These are phyloP conservation scores for Nevesoporus exiguus DNA, from an alignment of 768 basidiomycete genomes.

Conservation along the genomic window DNA sequence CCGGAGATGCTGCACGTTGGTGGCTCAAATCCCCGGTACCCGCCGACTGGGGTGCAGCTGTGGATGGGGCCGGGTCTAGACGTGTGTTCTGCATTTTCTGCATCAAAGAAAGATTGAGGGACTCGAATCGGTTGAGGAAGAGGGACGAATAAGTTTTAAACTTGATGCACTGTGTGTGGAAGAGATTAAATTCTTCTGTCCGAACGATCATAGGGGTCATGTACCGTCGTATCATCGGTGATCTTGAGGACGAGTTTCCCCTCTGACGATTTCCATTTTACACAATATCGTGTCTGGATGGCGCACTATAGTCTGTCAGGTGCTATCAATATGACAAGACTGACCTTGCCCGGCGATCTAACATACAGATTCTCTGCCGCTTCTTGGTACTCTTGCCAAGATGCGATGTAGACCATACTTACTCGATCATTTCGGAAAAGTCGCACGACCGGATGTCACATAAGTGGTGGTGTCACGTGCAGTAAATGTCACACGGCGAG, in stretches of 20 bases:
- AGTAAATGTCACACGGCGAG: slow-evolving; percentile 1
- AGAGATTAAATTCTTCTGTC: background rate
- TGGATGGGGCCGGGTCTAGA: slow-evolving; percentile 31
- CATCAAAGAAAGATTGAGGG: slow-evolving; percentile 82
- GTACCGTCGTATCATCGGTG: slow-evolving; percentile 84
- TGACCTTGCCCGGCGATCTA: slow-evolving; percentile 72
- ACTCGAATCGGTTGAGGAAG: slow-evolving; percentile 95
- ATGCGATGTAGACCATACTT: slow-evolving; percentile 79
- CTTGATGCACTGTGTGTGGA: slow-evolving; percentile 72
- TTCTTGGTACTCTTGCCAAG: slow-evolving; percentile 89
- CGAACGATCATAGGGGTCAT: slow-evolving; percentile 28
- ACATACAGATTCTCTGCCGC: slow-evolving; percentile 84
- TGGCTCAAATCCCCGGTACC: slow-evolving; percentile 21
- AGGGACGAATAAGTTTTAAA: slow-evolving; percentile 95
- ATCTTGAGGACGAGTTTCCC: slow-evolving; percentile 91
- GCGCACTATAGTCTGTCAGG: slow-evolving; percentile 2
- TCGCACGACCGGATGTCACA: slow-evolving; percentile 20
- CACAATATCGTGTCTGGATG: slow-evolving; percentile 77
- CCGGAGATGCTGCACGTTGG: slow-evolving; percentile 34
- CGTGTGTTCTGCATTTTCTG: slow-evolving; percentile 78
- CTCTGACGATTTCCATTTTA: slow-evolving; percentile 86
- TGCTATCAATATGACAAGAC: slow-evolving; percentile 19
- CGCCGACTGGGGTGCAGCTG: slow-evolving; percentile 15
- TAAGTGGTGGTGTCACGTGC: slow-evolving; percentile 7
- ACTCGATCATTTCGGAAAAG: background rate